Base-by-base conservation (phyloP, 2,329 filamentous ascomycete genomes). In the Xylariaceae sp. region DNA sequence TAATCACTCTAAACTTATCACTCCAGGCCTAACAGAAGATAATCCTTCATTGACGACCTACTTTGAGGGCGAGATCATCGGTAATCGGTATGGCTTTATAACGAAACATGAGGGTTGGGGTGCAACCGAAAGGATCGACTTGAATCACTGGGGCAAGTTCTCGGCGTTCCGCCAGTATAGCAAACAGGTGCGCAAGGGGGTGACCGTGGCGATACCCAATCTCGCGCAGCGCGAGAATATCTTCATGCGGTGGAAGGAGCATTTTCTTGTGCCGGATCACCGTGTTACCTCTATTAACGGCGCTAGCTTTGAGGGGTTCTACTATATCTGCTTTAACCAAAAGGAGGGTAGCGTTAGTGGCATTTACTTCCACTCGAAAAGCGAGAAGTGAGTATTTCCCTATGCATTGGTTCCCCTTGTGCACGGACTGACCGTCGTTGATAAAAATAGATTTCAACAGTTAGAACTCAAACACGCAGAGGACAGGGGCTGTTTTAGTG, bases 221-320 rank as follows among this genome's bases (percentile, higher is more conserved):
- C 42, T 65, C n/a, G 56, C 53, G 4, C 64, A 67, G 54, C 61
- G 62, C 26, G 92, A 97, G 64, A 87, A 95, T 70, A 87, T 99
- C 26, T 99, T 97, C 68, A 99, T 99, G 94, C 86, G 94, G 56
- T 99, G 94, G 94, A 99, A 99, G 73, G 94, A 99, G 69, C 92
- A 96, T 66, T 99, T 99, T 67, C 78, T 99, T 0, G 94, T 99
- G 0, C 94, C 94, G 1, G 92, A 99, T 67, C 94, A 99, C 71
- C 84, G 90, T 13, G 92, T 97, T 16, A 84, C 88, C 57, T 95
- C 90, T 9, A 96, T 99, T 57, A 89, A 86, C 27, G 94, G 94
- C 15, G 94, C 94, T 6, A 97, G 93, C 68, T 99, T 97, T 56
- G 94, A 99, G 69, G 94, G 94, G 0, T 99, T 99, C 71, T 99